Conservation (phyloP, 768 basidiomycete genomes). For the Boletales sp. region DNA sequence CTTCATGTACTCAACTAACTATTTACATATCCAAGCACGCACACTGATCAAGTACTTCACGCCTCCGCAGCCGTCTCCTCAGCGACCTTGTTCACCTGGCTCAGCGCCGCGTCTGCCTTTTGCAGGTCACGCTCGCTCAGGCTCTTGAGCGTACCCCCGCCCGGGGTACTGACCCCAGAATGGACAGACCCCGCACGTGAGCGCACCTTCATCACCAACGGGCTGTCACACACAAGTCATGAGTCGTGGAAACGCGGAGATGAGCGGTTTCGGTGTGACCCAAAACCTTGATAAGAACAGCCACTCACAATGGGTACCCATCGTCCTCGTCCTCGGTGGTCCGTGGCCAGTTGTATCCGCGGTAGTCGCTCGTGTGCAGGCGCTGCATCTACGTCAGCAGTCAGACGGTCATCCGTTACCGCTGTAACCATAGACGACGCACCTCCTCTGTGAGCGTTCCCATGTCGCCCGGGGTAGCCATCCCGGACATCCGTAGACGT, state of each 20-base stretch:
- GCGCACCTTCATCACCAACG: constrained; percentile 85
- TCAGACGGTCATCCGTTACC: background rate
- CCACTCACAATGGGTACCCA: constrained; percentile 78
- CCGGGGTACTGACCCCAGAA: constrained; percentile 79
- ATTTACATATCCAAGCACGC: constrained; percentile 14
- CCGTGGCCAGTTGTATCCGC: constrained; percentile 54
- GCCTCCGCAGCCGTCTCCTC: no score
- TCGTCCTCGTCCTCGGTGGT: constrained; percentile 81
- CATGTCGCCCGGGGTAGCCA: constrained; percentile 90
- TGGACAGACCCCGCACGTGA: constrained; percentile 76
- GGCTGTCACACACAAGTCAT: constrained; percentile 42
- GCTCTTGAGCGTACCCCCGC: constrained; percentile 73
- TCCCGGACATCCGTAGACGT: constrained; percentile 64
- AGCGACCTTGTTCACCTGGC: constrained; percentile 41
- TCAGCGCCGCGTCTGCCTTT: constrained; percentile 86
- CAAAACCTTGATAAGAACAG: constrained; percentile 13
- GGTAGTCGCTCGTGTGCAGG: constrained; percentile 83
- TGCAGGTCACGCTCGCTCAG: constrained; percentile 85
- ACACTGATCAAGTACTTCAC: no score
- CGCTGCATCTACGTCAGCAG: constrained; percentile 66
- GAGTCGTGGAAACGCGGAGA: background rate
- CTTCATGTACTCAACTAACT: no score
- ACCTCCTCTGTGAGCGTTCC: constrained; percentile 88
- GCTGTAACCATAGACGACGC: constrained; percentile 13
- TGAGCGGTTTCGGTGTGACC: constrained; percentile 5